A percentile compares a stretch with the other conserved stretches of the same genome.
phyloP scores from a whole-genome alignment of 495 filamentous ascomycete species.

The Paragyromitra xinjiangensis region DNA sequence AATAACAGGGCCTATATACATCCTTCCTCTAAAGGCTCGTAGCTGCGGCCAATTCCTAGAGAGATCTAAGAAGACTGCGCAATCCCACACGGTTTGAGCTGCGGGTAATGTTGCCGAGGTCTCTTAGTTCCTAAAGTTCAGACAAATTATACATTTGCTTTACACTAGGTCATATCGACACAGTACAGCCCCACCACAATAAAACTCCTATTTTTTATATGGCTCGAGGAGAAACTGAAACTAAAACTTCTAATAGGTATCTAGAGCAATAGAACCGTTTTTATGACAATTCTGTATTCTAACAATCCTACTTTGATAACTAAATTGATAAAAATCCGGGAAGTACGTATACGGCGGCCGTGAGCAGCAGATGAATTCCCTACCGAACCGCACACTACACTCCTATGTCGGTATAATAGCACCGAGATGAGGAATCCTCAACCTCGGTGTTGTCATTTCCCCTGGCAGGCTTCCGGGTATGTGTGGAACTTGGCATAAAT shows the following conservation, averaged over 20 bases:
- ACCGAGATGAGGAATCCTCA: conserved; percentile 23
- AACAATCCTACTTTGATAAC: not conserved
- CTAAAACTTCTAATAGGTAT: too few relatives aligned
- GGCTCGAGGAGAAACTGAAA: too few relatives aligned
- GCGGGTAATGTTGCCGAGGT: not conserved
- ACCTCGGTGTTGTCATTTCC: conserved; percentile 10
- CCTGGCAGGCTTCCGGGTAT: conserved; percentile 2
- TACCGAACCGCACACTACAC: conserved; percentile 3
- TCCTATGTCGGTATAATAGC: conserved; percentile 34
- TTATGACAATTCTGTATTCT: not conserved
- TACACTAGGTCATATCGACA: too few relatives aligned
- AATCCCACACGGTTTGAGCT: not conserved
- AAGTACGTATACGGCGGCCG: not conserved
- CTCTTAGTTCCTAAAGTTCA: too few relatives aligned
- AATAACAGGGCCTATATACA: not conserved
- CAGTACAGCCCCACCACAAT: too few relatives aligned
- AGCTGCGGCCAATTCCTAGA: not conserved
- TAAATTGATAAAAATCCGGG: not conserved
- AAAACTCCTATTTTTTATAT: too few relatives aligned
- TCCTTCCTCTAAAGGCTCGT: not conserved
- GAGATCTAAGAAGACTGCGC: not conserved
- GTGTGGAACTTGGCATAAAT: conserved; percentile 30
- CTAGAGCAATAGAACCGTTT: too few relatives aligned
- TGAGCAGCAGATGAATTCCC: not conserved
- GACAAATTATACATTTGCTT: too few relatives aligned